Base-by-base conservation (phyloP, 129 eudicot species). In the Tagetes patula region DNA sequence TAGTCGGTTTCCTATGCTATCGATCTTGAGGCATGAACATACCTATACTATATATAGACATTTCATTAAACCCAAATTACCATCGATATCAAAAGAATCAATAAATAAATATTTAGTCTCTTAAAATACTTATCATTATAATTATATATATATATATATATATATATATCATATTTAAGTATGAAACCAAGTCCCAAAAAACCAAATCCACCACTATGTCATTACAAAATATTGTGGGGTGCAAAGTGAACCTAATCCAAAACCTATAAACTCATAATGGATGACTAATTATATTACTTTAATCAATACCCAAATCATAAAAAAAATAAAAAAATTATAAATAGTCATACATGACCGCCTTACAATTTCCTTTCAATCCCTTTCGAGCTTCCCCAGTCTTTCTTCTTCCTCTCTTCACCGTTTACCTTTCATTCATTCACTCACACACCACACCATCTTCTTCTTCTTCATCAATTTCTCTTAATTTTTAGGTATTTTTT, bases 271-370 rank as follows among this genome's bases (percentile, higher is more conserved):
- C 62, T 47, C 43, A 55, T 73, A 14, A 60, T 20, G 2, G 8
- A 63, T 40, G 3, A 49, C 8, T 8, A 60, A 61, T 2, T 10
- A 8, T 10, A 42, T 9, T 31, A 2, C 6, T 49, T 34, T 8
- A 67, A 43, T 14, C 1, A 41, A 71, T 39, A 59, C 7, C 60
- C 27, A 61, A 43, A 34, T 20, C 27, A n/a, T 11, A 27, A 0
- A 2, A 61, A 54, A 32, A 7, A 59, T 32, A 37, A 77, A 31
- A 3, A 69, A 71, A 46, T 56, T 74, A 73, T 68, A 80, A 68
- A 80, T 61, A 80, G 75, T 80, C 79, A 75, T 80, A 47, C 11
- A 72, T 64, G 84, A 80, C 84, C 84, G 84, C 84, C 84, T 80
- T 80, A 80, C 71, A 80, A 70, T 46, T 75, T 80, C 80, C 84